Evolutionary conservation across 2,329 filamentous ascomycete species (phyloP), one percentile per base, ranked within the genome.

Genomic region (Monilinia vaccinii-corymbosi): DNA sequence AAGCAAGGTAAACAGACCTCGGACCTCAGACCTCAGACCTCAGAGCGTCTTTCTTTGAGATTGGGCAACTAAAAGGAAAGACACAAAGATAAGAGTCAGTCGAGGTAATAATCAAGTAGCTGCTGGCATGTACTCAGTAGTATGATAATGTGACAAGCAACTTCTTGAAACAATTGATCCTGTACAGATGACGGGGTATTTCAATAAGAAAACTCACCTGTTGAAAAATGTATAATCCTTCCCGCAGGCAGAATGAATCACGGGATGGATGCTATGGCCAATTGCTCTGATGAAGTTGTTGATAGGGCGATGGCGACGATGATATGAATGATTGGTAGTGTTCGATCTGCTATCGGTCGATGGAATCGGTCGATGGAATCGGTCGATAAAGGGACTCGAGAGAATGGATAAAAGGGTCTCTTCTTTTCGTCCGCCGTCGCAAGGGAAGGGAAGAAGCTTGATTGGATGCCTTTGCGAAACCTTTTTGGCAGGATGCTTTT

Each of bases 191-290:
- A n/a, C n/a, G n/a, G n/a, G n/a, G n/a, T n/a, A n/a, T n/a, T n/a
- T n/a, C n/a, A n/a, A 42, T 42, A 44, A 28, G n/a, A 36, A 47
- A 16, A 60, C 50, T 66, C 66, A 67, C 60, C 69, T 68, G n/a
- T 66, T 67, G 67, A 63, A 69, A 68, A 58, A 25, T 34, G 47
- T 56, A 51, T 34, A 62, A 71, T 67, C 69, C 69, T 63, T 66
- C 63, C 70, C 70, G 69, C 70, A 71, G 68, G 40, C 57, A 32
- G 34, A 42, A 58, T 58, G 46, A 66, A 69, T 71, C 70, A 71
- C 64, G 59, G 63, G 68, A 71, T 68, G 53, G 56, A n/a, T 60
- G 45, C 23, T 49, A 63, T 60, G 63, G 61, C 70, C 70, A 71
- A 70, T 71, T 70, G 62, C 55, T 44, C 63, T 61, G 36, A 47